These are phyloP conservation scores for Phytomonas sp. DNA, from an alignment of 208 protist genomes.

Conservation along the genomic window DNA sequence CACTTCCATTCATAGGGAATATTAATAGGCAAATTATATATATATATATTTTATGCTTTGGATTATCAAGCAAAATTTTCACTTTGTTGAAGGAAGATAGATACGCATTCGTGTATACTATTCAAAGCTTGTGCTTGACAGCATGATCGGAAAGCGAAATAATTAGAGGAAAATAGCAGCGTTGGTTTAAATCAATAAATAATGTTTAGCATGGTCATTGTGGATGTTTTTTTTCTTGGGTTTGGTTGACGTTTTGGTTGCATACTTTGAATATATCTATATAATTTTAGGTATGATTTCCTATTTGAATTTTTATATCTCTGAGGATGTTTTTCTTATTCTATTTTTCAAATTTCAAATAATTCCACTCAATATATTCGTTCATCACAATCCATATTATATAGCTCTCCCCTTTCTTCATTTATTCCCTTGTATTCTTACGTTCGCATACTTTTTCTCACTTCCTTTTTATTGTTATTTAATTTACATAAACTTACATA, in stretches of 20 bases:
- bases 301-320: neutral
- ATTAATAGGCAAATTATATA: neutral
- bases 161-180: neutral
- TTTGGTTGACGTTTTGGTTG: neutral
- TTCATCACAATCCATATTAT: conserved; percentile 1
- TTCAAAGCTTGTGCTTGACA: neutral
- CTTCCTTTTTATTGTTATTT: conserved; percentile 8
- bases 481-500: neutral
- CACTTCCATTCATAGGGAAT: neutral
- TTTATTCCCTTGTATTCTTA: conserved; percentile 8
- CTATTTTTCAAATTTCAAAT: neutral
- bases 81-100: neutral
- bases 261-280: neutral
- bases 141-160: neutral
- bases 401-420: conserved; percentile 1
- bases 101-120: neutral
- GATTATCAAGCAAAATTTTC: neutral
- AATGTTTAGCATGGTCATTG: neutral
- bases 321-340: neutral
- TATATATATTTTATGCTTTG: neutral
- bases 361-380: neutral
- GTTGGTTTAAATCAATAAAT: neutral
- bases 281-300: neutral
- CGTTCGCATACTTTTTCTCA: conserved; percentile 1
- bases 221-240: neutral